phyloP scores from a whole-genome alignment of 148 eudicot species.

The Chenopodium berlandieri region DNA sequence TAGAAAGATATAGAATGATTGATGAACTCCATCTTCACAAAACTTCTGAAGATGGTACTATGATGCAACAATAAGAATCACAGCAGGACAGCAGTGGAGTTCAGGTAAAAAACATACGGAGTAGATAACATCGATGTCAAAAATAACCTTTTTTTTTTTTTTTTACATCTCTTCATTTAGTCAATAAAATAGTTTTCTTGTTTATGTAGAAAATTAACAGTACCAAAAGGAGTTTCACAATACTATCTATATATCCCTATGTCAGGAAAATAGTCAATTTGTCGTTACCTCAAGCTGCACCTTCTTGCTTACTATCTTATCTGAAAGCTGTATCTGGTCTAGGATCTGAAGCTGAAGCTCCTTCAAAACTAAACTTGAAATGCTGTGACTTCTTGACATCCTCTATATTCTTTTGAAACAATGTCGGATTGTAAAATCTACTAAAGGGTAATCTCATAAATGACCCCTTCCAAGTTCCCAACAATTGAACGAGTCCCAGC shows the following conservation, averaged over 20 bases:
- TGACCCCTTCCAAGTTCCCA: conserved; percentile 57
- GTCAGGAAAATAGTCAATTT: neutral
- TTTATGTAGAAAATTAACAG: neutral
- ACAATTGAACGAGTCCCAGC: conserved; percentile 55
- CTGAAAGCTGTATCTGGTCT: neutral
- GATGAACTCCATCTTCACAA: neutral
- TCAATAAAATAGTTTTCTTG: neutral
- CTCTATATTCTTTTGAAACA: neutral
- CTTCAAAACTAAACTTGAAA: neutral
- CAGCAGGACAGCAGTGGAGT: neutral
- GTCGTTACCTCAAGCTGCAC: neutral
- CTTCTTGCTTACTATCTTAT: neutral
- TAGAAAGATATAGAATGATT: neutral
- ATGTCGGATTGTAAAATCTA: conserved; percentile 7
- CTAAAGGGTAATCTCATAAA: conserved; percentile 59
- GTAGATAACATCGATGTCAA: neutral
- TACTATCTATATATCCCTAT: neutral
- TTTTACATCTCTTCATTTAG: neutral
- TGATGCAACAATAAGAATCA: neutral
- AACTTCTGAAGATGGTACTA: neutral
- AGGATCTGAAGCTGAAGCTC: neutral
- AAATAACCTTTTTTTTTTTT: neutral
- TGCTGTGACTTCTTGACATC: neutral
- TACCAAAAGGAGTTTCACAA: neutral
- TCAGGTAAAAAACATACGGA: neutral